phyloP scores from a whole-genome alignment of 2,329 filamentous ascomycete species.

The Aspergillus sp. region DNA sequence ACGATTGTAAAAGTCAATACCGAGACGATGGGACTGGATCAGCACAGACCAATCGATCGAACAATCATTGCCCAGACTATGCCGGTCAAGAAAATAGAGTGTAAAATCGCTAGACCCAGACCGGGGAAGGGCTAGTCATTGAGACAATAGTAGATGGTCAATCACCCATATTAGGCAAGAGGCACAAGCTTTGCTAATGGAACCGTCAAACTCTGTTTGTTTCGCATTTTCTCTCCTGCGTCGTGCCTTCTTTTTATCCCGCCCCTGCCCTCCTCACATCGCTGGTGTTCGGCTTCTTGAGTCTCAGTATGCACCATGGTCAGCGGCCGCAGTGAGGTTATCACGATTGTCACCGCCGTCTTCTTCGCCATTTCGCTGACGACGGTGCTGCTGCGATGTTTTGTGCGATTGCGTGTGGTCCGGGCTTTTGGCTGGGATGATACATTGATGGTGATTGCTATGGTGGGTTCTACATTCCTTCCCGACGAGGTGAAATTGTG shows the following conservation, averaged over 20 bases:
- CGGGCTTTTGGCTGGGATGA: constrained; percentile 34
- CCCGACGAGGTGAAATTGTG: background rate
- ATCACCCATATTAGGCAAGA: background rate
- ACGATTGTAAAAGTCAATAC: background rate
- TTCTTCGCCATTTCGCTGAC: constrained; percentile 37
- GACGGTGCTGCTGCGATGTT: constrained; percentile 33
- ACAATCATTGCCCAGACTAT: background rate
- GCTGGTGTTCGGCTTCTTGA: background rate
- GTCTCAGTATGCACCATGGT: constrained; percentile 1
- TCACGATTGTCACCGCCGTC: constrained; percentile 21
- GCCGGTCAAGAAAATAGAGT: background rate
- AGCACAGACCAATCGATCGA: background rate
- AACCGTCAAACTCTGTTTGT: background rate
- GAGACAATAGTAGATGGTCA: background rate
- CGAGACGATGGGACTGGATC: background rate
- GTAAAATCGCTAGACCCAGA: background rate
- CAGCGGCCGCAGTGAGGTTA: constrained; percentile 1
- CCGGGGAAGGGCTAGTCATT: background rate
- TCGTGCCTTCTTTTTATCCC: background rate
- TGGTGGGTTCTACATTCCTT: constrained; percentile 13
- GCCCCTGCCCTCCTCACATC: background rate
- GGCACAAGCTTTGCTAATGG: background rate
- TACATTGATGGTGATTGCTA: constrained; percentile 23
- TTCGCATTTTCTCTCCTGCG: background rate
- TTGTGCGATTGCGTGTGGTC: constrained; percentile 35